Evolutionary conservation across 2,329 filamentous ascomycete species (phyloP), one percentile per base, ranked within the genome.

Genomic region (Pezizomycotina sp.): DNA sequence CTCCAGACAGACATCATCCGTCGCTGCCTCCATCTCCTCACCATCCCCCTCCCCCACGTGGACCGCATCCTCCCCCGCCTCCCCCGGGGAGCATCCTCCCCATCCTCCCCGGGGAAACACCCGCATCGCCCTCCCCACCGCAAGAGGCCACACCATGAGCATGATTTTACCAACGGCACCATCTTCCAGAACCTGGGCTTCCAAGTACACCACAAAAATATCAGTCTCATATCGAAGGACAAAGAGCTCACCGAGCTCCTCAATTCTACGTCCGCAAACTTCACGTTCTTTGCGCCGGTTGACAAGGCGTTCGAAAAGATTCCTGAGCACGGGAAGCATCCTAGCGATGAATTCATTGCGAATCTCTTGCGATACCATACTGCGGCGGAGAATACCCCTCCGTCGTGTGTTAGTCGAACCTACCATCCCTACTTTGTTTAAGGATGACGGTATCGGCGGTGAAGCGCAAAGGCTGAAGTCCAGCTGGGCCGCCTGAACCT

Each of bases 211-310:
- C 1, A 77, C 70, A 31, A 77, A 74, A 56, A 75, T 92, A 27
- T 72, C 76, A 18, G 69, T 76, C 53, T 83, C n/a, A 67, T 92
- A 48, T 65, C 77, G 43, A 65, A 82, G 43, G 74, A 78, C 53
- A 65, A 73, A 1, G 71, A 80, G 34, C 61, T 92, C 1, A 72
- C 86, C 22, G 56, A 76, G 35, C 56, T 73, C 3, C 67, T 93
- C 18, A 89, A 91, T 58, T 68, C 69, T 51, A 86, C 79, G 2
- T 59, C 68, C 22, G 62, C 68, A 14, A 84, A 86, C 56, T 71
- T 76, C 52, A 92, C 84, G 1, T 58, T 89, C 32, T 91, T 92
- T 51, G 77, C 79, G 2, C 84, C 84, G 0, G 72, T 69, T 1
- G 71, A 92, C 54, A 61, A 65, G 31, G 82, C 82, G 0, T 86